Conservation (phyloP, 2,329 filamentous ascomycete species). For the Cercospora sesami region DNA sequence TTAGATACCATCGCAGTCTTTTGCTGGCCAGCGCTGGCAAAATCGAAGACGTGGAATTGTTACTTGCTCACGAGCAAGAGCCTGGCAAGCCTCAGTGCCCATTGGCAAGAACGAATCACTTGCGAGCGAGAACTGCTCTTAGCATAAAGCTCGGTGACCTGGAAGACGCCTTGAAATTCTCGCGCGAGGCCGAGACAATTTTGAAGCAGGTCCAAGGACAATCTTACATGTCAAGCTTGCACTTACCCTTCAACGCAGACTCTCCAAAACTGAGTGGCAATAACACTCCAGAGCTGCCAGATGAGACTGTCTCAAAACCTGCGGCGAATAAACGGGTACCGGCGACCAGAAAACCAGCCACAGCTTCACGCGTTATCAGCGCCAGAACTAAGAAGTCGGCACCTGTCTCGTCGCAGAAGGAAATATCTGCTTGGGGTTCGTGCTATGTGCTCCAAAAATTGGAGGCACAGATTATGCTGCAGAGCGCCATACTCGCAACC, state of each 20-base stretch:
- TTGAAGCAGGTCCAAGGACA: conserved; percentile 15
- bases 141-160: conserved; percentile 25
- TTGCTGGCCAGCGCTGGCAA: conserved; percentile 30
- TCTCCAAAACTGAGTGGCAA: not conserved
- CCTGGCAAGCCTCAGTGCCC: conserved; percentile 3
- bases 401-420: not conserved
- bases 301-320: not conserved
- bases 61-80: conserved; percentile 24
- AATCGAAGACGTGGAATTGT: conserved; percentile 36
- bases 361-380: not conserved
- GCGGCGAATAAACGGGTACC: not conserved
- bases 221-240: conserved; percentile 1
- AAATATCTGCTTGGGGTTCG: conserved; percentile 5
- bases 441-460: conserved; percentile 22
- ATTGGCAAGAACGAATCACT: conserved; percentile 24
- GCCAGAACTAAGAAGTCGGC: not conserved
- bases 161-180: conserved; percentile 24
- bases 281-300: not conserved
- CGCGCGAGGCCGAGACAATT: conserved; percentile 26
- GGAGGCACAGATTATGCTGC: conserved; percentile 14
- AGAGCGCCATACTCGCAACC: conserved; percentile 16
- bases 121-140: conserved; percentile 29
- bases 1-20: conserved; percentile 28
- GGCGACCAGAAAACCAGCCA: not conserved
- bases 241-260: not conserved